phyloP scores from a whole-genome alignment of 345 rosid species.

The Gossypium ekmanianum region DNA sequence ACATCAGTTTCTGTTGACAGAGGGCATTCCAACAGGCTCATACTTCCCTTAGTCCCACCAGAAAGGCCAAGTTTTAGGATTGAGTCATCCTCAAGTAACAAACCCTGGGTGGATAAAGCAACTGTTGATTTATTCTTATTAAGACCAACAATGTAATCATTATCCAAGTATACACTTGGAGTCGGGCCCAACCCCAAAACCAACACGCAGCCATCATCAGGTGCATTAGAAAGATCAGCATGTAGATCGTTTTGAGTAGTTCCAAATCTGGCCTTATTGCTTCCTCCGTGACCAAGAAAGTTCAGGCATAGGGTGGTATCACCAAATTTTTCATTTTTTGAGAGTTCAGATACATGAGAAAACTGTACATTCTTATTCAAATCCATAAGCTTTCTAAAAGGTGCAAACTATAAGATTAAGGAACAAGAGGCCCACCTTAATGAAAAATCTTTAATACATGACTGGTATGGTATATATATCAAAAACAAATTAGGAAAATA shows the following conservation, averaged over 20 bases:
- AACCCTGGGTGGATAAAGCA: constrained; percentile 30
- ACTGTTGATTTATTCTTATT: constrained; percentile 39
- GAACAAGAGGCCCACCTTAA: constrained; percentile 11
- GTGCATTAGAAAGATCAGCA: constrained; percentile 40
- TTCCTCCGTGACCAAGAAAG: constrained; percentile 50
- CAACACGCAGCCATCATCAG: constrained; percentile 76
- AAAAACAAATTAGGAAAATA: constrained; percentile 29
- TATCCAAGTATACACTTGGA: constrained; percentile 43
- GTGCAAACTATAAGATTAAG: constrained; percentile 2
- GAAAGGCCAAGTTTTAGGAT: constrained; percentile 78
- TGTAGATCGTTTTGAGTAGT: constrained; percentile 32
- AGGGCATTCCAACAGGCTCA: constrained; percentile 47
- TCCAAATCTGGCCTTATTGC: constrained; percentile 33
- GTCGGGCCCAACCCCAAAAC: constrained; percentile 95
- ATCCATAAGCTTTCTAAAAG: constrained; percentile 49
- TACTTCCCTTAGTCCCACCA: constrained; percentile 41
- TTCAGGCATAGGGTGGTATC: constrained; percentile 72
- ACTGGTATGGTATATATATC: constrained; percentile 18
- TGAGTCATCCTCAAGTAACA: constrained; percentile 49
- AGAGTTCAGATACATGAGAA: constrained; percentile 35
- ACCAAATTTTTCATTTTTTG: constrained; percentile 46
- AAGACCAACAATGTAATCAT: constrained; percentile 32
- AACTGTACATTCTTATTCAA: constrained; percentile 44
- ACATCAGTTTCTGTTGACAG: constrained; percentile 36
- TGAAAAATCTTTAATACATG: constrained; percentile 24